These are phyloP conservation scores for Solanum pinnatisectum DNA, from an alignment of 257 asterid species.

Conservation along the genomic window DNA sequence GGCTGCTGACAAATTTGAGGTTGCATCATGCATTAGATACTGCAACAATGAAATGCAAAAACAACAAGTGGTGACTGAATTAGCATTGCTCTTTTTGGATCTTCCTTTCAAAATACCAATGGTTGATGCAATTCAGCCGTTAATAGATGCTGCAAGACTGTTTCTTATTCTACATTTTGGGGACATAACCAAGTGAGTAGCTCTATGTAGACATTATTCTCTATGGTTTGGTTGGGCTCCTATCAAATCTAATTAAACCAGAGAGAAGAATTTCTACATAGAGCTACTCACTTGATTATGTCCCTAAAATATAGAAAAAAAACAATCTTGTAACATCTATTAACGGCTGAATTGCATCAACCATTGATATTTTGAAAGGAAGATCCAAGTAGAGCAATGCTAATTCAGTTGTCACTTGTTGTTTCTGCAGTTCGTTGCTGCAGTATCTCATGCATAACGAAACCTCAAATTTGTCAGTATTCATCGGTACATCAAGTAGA, in stretches of 20 bases:
- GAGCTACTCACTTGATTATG: background rate
- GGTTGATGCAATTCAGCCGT: background rate
- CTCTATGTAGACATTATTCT: background rate
- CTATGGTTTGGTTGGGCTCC: no score
- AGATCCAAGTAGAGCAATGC: constrained; percentile 78
- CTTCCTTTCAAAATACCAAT: constrained; percentile 62
- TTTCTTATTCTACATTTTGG: constrained; percentile 31
- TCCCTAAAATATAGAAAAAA: no score
- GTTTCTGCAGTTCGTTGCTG: background rate
- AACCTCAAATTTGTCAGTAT: no score
- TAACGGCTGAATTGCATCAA: no score
- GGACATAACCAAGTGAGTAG: constrained; percentile 44
- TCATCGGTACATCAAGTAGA: no score
- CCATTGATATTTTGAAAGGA: no score
- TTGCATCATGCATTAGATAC: background rate
- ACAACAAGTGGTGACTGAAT: constrained; percentile 70
- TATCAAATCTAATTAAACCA: no score
- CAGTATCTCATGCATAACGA: no score
- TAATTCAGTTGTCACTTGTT: constrained; percentile 74
- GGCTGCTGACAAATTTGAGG: no score
- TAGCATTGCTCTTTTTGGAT: constrained; percentile 78
- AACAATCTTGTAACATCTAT: no score
- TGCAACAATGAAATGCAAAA: constrained; percentile 50
- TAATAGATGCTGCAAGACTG: background rate
- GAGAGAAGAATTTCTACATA: no score